These are phyloP conservation scores for Ceratocystis harringtonii DNA, from an alignment of 2,329 filamentous ascomycete species.

Conservation along the genomic window DNA sequence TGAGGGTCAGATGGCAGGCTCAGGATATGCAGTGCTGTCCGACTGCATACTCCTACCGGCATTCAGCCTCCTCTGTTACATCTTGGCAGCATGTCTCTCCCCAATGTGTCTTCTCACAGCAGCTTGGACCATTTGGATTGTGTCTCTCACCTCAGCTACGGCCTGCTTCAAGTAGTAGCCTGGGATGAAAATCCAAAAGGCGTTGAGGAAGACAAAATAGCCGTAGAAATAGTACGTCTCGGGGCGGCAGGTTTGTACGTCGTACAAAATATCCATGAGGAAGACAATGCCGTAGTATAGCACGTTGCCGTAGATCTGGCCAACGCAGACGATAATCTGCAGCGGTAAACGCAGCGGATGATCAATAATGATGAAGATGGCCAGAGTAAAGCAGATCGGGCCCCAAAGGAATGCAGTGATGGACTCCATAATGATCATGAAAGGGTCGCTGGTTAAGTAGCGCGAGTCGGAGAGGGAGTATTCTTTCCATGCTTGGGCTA, in stretches of 20 bases:
- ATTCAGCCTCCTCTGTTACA: not conserved
- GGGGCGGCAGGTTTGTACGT: conserved; percentile 33
- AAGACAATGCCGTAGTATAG: conserved; percentile 37
- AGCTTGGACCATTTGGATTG: conserved; percentile 9
- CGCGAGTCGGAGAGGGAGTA: conserved; percentile 42
- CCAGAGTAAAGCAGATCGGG: conserved; percentile 35
- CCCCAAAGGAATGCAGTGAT: conserved; percentile 40
- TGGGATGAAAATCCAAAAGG: conserved; percentile 40
- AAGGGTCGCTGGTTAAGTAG: conserved; percentile 38
- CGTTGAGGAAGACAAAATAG: conserved; percentile 38
- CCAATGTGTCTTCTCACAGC: conserved; percentile 1
- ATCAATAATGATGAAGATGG: conserved; percentile 29
- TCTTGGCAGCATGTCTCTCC: not conserved
- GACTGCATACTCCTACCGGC: too few relatives aligned
- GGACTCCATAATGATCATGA: conserved; percentile 42
- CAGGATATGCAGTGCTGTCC: too few relatives aligned
- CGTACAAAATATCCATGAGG: conserved; percentile 29
- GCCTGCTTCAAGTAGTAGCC: conserved; percentile 24
- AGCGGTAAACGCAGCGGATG: conserved; percentile 35
- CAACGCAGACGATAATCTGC: conserved; percentile 32
- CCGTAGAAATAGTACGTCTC: conserved; percentile 38
- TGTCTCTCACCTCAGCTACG: conserved; percentile 19
- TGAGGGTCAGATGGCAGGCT: too few relatives aligned
- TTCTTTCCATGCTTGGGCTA: conserved; percentile 44
- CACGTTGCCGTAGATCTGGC: conserved; percentile 37